These are phyloP conservation scores for Sideroxylon spinosum DNA, from an alignment of 179 eudicot genomes.

Conservation along the genomic window DNA sequence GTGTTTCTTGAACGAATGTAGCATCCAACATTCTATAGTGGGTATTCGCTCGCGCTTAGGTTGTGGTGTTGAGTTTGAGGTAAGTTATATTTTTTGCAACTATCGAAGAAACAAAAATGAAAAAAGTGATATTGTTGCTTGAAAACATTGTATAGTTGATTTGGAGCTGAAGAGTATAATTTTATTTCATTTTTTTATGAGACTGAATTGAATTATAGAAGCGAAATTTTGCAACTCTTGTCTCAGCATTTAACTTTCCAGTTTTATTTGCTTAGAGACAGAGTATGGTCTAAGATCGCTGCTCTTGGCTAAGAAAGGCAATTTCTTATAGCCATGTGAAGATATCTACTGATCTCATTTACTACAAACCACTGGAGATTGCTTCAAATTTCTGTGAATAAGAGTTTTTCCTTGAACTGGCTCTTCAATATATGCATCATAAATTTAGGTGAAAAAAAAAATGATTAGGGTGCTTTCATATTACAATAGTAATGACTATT, in stretches of 20 bases:
- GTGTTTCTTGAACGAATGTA: conserved; percentile 70
- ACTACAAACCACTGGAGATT: background rate
- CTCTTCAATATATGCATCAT: background rate
- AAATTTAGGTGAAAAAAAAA: too few relatives aligned
- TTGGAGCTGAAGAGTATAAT: too few relatives aligned
- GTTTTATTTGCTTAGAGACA: background rate
- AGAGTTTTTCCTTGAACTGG: background rate
- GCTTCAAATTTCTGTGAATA: background rate
- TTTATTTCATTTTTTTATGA: background rate
- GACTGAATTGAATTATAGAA: background rate
- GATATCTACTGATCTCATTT: background rate
- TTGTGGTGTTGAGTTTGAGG: conserved; percentile 72
- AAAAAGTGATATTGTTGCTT: too few relatives aligned
- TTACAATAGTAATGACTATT: background rate
- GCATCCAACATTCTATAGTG: conserved; percentile 70
- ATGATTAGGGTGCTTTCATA: background rate
- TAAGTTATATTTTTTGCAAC: conserved; percentile 4
- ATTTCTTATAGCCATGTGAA: background rate
- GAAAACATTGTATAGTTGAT: too few relatives aligned
- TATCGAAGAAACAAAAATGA: background rate
- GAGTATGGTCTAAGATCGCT: background rate
- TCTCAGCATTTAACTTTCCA: background rate
- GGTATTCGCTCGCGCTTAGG: conserved; percentile 85
- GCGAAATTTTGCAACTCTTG: background rate
- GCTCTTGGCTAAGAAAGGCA: background rate